These are phyloP conservation scores for Erythrobasidium yunnanense DNA, from an alignment of 768 basidiomycete genomes.

Conservation along the genomic window DNA sequence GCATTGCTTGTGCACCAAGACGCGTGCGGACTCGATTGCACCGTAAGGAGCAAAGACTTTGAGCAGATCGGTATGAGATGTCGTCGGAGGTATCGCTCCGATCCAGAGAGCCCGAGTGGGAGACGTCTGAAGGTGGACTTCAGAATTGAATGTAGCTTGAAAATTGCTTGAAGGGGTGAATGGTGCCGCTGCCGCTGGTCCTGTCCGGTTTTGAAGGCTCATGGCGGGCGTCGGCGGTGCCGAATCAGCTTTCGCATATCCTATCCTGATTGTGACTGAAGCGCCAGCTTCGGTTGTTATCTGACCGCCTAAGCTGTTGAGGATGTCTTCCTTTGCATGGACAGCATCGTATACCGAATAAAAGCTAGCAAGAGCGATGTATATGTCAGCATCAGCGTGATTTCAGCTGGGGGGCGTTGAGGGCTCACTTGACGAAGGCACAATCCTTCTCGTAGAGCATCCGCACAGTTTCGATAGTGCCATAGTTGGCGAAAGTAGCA, in stretches of 20 bases:
- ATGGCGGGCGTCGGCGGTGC: slow-evolving; percentile 83
- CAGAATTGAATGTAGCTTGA: not conserved
- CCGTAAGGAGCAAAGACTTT: slow-evolving; percentile 97
- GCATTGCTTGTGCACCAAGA: slow-evolving; percentile 94
- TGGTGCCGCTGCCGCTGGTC: not conserved
- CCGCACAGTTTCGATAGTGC: slow-evolving; percentile 88
- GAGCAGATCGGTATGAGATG: slow-evolving; percentile 72
- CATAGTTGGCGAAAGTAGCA: slow-evolving; percentile 89
- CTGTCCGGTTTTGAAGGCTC: slow-evolving; percentile 42
- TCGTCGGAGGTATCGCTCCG: slow-evolving; percentile 88
- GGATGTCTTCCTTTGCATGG: slow-evolving; percentile 91
- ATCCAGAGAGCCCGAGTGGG: slow-evolving; percentile 97
- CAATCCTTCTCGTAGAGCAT: slow-evolving; percentile 98
- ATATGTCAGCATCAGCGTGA: no score
- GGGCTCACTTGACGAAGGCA: slow-evolving; percentile 97
- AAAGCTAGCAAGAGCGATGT: slow-evolving; percentile 13
- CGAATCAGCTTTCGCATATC: slow-evolving; percentile 95
- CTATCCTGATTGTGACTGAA: slow-evolving; percentile 80
- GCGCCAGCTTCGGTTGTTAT: slow-evolving; percentile 53
- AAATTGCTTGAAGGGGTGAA: not conserved
- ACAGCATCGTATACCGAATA: slow-evolving; percentile 59
- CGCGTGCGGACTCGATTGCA: slow-evolving; percentile 90
- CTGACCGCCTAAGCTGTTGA: slow-evolving; percentile 77
- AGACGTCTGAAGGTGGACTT: slow-evolving; percentile 60
- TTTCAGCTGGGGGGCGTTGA: slow-evolving; percentile 48